Evolutionary conservation across 2,329 filamentous ascomycete species (phyloP).

Genomic region (Diaporthe vexans): DNA sequence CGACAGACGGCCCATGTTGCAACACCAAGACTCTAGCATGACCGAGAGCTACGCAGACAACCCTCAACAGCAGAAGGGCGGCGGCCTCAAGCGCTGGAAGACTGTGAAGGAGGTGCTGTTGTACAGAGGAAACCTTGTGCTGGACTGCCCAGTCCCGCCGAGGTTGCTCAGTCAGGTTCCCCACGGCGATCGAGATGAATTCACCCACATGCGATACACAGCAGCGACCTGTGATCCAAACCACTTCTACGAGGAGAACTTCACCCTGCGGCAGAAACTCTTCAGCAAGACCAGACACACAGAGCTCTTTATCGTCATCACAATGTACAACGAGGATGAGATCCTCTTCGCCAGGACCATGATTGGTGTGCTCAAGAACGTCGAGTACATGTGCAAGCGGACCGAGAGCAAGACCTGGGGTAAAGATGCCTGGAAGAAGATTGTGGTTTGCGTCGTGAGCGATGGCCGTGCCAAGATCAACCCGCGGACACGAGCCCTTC

Average conservation of each 20-base stretch:
- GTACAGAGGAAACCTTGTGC: constrained; percentile 95
- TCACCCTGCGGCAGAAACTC: constrained; percentile 90
- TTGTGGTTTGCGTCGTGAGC: constrained; percentile 97
- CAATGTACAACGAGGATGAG: constrained; percentile 99
- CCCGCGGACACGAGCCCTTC: constrained; percentile 85
- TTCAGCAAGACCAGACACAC: constrained; percentile 95
- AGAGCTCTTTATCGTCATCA: constrained; percentile 95
- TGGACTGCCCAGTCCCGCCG: constrained; percentile 96
- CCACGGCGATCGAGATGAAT: constrained; percentile 92
- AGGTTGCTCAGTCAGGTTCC: constrained; percentile 88
- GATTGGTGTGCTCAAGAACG: constrained; percentile 98
- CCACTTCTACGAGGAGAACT: constrained; percentile 89
- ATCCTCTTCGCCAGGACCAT: constrained; percentile 95
- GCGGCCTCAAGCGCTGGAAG: constrained; percentile 89
- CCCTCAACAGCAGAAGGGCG: constrained; percentile 58
- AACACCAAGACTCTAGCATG: constrained; percentile 67
- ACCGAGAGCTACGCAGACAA: constrained; percentile 63
- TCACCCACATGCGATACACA: constrained; percentile 93
- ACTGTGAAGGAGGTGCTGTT: constrained; percentile 98
- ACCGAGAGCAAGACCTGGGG: constrained; percentile 98
- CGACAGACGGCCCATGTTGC: constrained; percentile 82
- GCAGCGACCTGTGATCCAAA: constrained; percentile 94
- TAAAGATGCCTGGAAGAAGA: constrained; percentile 99
- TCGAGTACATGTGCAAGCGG: constrained; percentile 96
- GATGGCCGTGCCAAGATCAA: constrained; percentile 99